phyloP scores from a whole-genome alignment of 257 asterid genomes.

The Thymus mandschuricus region DNA sequence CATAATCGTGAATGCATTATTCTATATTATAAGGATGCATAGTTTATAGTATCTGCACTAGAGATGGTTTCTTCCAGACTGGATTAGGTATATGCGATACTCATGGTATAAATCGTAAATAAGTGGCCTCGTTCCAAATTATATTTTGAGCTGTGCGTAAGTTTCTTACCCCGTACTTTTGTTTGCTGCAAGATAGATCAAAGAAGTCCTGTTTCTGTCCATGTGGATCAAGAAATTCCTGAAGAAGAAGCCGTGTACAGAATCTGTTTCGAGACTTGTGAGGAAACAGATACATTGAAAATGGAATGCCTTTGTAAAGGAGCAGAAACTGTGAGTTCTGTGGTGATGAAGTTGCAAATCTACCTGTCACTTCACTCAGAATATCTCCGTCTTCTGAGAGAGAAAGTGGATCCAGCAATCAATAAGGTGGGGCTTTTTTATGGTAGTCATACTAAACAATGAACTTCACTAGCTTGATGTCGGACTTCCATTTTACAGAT shows the following conservation, averaged over 20 bases:
- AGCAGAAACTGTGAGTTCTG: conserved; percentile 82
- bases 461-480: too few species aligned
- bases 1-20: too few species aligned
- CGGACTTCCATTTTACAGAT: too few species aligned
- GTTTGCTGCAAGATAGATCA: conserved; percentile 53
- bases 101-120: background rate
- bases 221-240: conserved; percentile 87
- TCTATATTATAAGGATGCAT: too few species aligned
- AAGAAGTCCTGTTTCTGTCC: conserved; percentile 57
- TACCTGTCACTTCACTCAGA: conserved; percentile 87
- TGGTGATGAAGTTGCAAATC: conserved; percentile 73
- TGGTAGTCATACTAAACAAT: background rate
- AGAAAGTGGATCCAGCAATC: conserved; percentile 46
- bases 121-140: background rate
- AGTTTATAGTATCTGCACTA: too few species aligned
- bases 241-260: conserved; percentile 98
- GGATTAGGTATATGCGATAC: background rate
- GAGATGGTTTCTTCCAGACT: background rate
- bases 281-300: conserved; percentile 74
- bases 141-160: background rate
- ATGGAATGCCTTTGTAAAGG: conserved; percentile 98
- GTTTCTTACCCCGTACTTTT: conserved; percentile 18
- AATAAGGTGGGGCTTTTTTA: conserved; percentile 30
- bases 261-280: conserved; percentile 83
- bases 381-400: conserved; percentile 45